phyloP scores from a whole-genome alignment of 2,329 filamentous ascomycete species.

The Botrytis elliptica region DNA sequence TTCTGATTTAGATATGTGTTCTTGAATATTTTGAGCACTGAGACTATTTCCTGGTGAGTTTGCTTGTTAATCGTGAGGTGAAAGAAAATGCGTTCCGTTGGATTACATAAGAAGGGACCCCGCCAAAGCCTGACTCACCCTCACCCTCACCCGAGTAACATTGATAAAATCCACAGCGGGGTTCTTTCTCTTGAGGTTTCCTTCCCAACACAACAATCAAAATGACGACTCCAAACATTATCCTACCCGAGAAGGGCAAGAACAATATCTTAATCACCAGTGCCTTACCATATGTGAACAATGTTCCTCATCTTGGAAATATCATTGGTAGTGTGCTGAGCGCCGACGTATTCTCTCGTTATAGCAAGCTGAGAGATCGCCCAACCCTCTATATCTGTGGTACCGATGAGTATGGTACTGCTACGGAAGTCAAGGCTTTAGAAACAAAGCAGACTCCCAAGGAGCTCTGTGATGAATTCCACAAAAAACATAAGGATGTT shows the following conservation, averaged over 20 bases:
- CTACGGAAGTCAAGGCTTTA: slow-evolving; percentile 92
- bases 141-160: slow-evolving; percentile 13
- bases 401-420: slow-evolving; percentile 92
- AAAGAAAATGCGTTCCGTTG: not conserved
- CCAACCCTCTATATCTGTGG: slow-evolving; percentile 85
- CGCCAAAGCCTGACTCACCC: slow-evolving; percentile 22
- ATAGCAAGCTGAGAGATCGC: slow-evolving; percentile 74
- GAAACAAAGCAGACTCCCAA: slow-evolving; percentile 81
- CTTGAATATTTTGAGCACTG: not conserved
- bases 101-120: not conserved
- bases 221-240: slow-evolving; percentile 40
- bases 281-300: slow-evolving; percentile 82
- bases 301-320: slow-evolving; percentile 83
- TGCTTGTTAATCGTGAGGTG: not conserved
- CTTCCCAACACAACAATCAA: slow-evolving; percentile 14
- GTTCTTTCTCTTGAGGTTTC: slow-evolving; percentile 6
- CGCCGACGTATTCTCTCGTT: slow-evolving; percentile 82
- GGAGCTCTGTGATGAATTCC: slow-evolving; percentile 89
- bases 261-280: slow-evolving; percentile 88
- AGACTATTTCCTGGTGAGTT: not conserved
- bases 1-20: not conserved
- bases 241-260: slow-evolving; percentile 69
- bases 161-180: slow-evolving; percentile 19
- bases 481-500: slow-evolving; percentile 82
- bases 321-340: slow-evolving; percentile 84